Percentiles rank a stretch among this genome's conserved stretches.
Evolutionary conservation across 2,329 filamentous ascomycete genomes (phyloP).

Genomic region (Ophiostoma novo-ulmi): DNA sequence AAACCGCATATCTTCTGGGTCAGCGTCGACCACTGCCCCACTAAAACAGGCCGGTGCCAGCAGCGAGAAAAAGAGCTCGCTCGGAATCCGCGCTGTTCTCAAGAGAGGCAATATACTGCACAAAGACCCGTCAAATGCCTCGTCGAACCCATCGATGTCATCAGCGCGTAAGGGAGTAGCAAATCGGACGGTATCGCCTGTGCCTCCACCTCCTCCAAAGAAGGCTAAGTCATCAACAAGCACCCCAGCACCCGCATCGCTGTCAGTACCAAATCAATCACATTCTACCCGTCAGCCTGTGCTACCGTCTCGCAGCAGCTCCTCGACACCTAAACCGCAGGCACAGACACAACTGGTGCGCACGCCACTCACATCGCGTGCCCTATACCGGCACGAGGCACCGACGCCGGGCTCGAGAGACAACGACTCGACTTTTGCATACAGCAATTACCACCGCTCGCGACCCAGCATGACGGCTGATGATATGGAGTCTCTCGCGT

Average conservation of each 20-base stretch:
- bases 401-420: background rate
- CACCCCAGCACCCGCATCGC: background rate
- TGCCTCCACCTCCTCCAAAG: constrained; percentile 12
- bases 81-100: constrained; percentile 46
- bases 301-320: background rate
- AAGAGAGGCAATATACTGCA: constrained; percentile 47
- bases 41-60: background rate
- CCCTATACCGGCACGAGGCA: constrained; percentile 24
- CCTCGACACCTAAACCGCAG: background rate
- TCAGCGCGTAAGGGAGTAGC: background rate
- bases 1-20: constrained; percentile 6
- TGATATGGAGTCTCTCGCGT: constrained; percentile 49
- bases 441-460: constrained; percentile 15
- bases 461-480: constrained; percentile 22
- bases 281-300: background rate
- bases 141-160: background rate
- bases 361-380: constrained; percentile 27
- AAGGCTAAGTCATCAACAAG: constrained; percentile 19
- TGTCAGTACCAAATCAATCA: background rate
- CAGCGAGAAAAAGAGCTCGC: constrained; percentile 10
- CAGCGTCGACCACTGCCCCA: constrained; percentile 15
- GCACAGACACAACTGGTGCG: constrained; percentile 17
- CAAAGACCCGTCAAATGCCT: constrained; percentile 19
- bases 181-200: background rate
- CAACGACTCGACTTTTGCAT: background rate